Base-by-base conservation (phyloP, 768 basidiomycete genomes). In the Rhodotorula kratochvilovae region DNA sequence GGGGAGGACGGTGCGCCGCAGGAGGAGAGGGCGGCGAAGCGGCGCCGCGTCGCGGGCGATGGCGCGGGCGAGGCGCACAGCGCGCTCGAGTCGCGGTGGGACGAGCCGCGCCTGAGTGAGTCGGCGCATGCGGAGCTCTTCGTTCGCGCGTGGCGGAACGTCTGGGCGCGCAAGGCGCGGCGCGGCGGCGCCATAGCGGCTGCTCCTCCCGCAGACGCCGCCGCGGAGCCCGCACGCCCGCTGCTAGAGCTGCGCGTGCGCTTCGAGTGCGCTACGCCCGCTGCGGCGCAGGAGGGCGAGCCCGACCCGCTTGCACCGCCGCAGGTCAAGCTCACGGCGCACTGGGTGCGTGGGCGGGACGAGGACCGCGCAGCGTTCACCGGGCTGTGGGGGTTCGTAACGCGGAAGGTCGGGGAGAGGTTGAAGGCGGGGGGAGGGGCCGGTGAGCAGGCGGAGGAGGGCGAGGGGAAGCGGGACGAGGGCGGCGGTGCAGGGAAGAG, bases 161-260 rank as follows among this genome's bases (percentile, higher is more conserved):
- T 86, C 2, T 90, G 90, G 90, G 87, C 89, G 1, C 84, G 90
- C 19, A 83, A 84, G 16, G 89, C 87, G 4, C 83, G 89, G 55
- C 54, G 75, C 16, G 23, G 10, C 57, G 27, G 4, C 45, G n/a
- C n/a, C n/a, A n/a, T n/a, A n/a, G 45, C 19, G 6, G 5, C 11
- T 21, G 7, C 55, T 19, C 1, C 21, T 5, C 1, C 35, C 39
- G 27, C 19, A 6, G 3, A 5, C 27, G 27, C 21, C 55, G 15
- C 13, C 0, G 54, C 33, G 1, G 13, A 5, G 19, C 54, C 58
- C 27, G n/a, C 27, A 0, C 16, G 27, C 4, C 42, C 58, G 58
- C 39, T 59, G 7, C 42, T 59, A n/a, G 58, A 59, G 39, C 39
- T 59, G 17, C 58, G 58, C 25, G n/a, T 59, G 27, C 11, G 11